Conservation (phyloP, 2,329 filamentous ascomycete species). For the Claviceps spartinae region DNA sequence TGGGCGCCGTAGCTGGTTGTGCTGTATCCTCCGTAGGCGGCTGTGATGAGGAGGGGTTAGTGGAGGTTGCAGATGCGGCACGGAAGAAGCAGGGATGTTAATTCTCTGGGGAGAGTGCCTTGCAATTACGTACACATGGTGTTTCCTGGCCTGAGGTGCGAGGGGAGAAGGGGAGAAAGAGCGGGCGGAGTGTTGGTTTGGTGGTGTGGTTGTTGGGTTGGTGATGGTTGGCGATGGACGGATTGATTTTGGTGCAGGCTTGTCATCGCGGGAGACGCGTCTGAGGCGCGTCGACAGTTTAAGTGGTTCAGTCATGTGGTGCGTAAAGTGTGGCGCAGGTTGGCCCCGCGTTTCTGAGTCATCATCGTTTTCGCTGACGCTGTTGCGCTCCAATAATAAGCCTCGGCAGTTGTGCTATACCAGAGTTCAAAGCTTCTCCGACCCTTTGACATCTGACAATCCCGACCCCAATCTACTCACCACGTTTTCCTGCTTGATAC, state of each 20-base stretch:
- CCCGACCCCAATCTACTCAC: not conserved
- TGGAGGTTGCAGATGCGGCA: no score
- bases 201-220: slow-evolving; percentile 10
- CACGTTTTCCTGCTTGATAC: not conserved
- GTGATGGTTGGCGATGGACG: not conserved
- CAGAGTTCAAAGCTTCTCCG: not conserved
- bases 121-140: not conserved
- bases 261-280: slow-evolving; percentile 6
- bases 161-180: not conserved
- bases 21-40: slow-evolving; percentile 37
- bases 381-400: not conserved
- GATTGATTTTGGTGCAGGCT: not conserved
- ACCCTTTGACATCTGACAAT: not conserved
- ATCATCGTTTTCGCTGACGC: not conserved
- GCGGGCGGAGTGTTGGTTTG: not conserved
- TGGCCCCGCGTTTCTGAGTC: not conserved
- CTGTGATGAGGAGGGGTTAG: slow-evolving; percentile 12
- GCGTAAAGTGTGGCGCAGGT: not conserved
- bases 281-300: slow-evolving; percentile 4
- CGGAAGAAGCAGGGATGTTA: slow-evolving; percentile 4
- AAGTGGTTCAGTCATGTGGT: slow-evolving; percentile 3
- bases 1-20: slow-evolving; percentile 36
- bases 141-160: not conserved
- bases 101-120: not conserved
- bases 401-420: not conserved